A percentile compares a stretch with the other conserved stretches of the same genome.
Evolutionary conservation across 2,329 filamentous ascomycete species (phyloP).

Genomic region (Sarocladium kiliense): DNA sequence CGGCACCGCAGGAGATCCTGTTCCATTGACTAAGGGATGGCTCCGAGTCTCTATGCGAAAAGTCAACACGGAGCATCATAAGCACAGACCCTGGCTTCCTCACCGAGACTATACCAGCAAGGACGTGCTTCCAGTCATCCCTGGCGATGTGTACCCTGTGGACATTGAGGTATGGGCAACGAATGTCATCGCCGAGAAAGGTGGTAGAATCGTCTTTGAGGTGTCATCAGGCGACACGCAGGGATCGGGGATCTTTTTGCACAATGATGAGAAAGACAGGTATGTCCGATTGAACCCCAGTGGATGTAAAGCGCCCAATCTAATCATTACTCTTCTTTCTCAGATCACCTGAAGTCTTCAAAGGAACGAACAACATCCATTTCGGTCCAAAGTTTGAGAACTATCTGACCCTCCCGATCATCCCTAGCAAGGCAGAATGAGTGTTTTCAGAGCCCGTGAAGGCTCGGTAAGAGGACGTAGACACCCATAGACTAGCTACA

Average conservation of each 20-base stretch:
- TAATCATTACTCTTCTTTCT: not conserved
- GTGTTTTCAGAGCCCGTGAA: too few relatives aligned
- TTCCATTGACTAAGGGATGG: conserved; percentile 62
- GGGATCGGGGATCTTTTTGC: conserved; percentile 1
- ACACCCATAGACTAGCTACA: too few relatives aligned
- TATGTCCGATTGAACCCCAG: not conserved
- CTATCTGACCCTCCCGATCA: conserved; percentile 48
- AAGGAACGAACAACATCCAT: conserved; percentile 47
- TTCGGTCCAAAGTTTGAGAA: conserved; percentile 44
- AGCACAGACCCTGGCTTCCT: conserved; percentile 49
- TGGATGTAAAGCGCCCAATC: not conserved
- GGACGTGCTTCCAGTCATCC: conserved; percentile 43
- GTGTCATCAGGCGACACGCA: not conserved
- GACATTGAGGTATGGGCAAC: conserved; percentile 60
- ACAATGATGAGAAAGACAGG: conserved; percentile 5
- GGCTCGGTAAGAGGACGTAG: too few relatives aligned
- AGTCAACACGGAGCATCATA: conserved; percentile 42
- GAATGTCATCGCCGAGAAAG: conserved; percentile 37
- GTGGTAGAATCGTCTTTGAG: not conserved
- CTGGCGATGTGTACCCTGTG: conserved; percentile 39
- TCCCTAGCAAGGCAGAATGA: conserved; percentile 30
- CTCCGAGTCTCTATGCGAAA: conserved; percentile 53
- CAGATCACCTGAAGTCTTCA: conserved; percentile 23
- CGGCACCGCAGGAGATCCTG: conserved; percentile 58
- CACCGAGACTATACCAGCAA: conserved; percentile 47